A percentile compares a stretch with the other conserved stretches of the same genome.
Evolutionary conservation across 768 basidiomycete species (phyloP).

Genomic region (Russula vinacea): DNA sequence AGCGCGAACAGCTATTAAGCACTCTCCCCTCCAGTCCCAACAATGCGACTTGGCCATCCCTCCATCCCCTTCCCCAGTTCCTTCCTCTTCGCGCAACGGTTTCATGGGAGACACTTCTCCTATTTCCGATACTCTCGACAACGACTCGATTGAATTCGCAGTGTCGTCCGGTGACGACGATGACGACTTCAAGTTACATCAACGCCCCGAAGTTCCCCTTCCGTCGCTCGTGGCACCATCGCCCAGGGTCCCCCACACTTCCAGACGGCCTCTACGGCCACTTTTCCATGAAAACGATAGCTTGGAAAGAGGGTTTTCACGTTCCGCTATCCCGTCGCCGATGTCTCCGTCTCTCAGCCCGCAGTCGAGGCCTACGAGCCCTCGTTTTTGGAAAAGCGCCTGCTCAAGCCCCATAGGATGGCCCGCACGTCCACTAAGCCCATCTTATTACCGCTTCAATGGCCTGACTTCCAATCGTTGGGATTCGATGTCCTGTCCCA

Average conservation of each 20-base stretch:
- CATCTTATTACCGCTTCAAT: background rate
- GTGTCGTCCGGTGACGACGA: slow-evolving; percentile 1
- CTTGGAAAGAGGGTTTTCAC: slow-evolving; percentile 1
- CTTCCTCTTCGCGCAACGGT: background rate
- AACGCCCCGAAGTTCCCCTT: background rate
- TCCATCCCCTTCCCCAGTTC: slow-evolving; percentile 6
- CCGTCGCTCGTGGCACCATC: background rate
- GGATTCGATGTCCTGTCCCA: slow-evolving; percentile 21
- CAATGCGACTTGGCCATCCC: slow-evolving; percentile 14
- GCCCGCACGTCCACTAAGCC: background rate
- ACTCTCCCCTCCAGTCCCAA: slow-evolving; percentile 1
- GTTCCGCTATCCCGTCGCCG: slow-evolving; percentile 4
- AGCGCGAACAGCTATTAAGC: background rate
- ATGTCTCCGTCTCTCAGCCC: slow-evolving; percentile 12
- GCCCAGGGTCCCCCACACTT: slow-evolving; percentile 1
- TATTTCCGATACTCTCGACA: background rate
- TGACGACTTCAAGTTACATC: background rate
- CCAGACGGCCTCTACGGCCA: background rate
- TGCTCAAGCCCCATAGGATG: background rate
- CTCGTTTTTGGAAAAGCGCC: slow-evolving; percentile 9
- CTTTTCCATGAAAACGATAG: slow-evolving; percentile 5
- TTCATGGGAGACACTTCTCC: background rate
- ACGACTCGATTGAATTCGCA: background rate
- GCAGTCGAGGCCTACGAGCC: slow-evolving; percentile 5
- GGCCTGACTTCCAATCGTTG: background rate